These are phyloP conservation scores for Rachicladosporium sp. DNA, from an alignment of 2,329 filamentous ascomycete species.

Conservation along the genomic window DNA sequence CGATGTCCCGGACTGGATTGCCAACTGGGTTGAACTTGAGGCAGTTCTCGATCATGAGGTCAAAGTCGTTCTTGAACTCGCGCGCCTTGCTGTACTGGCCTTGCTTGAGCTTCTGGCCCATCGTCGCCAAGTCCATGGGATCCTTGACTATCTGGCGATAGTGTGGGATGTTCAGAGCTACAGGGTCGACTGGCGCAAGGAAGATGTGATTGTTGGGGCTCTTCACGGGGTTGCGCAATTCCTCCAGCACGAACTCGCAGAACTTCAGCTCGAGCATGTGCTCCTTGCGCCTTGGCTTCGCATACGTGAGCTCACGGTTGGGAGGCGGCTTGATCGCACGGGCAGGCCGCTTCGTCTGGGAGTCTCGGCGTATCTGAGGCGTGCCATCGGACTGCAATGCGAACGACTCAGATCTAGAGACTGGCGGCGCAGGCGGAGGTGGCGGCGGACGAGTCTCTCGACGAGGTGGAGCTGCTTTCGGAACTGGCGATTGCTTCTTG, in stretches of 20 bases:
- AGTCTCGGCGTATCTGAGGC: constrained; percentile 76
- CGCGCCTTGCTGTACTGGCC: constrained; percentile 72
- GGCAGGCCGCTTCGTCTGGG: constrained; percentile 74
- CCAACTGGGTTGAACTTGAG: constrained; percentile 78
- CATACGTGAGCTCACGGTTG: constrained; percentile 81
- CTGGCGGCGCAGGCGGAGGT: constrained; percentile 12
- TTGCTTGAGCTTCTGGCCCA: constrained; percentile 60
- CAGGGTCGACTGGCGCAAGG: constrained; percentile 75
- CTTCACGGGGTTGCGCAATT: constrained; percentile 66
- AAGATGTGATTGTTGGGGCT: constrained; percentile 59
- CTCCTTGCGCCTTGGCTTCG: constrained; percentile 83
- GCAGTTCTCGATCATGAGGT: constrained; percentile 78
- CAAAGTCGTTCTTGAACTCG: constrained; percentile 75
- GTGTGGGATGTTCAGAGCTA: constrained; percentile 82
- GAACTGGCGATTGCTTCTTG: constrained; percentile 20
- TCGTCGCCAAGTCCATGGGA: constrained; percentile 88
- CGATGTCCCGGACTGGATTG: constrained; percentile 61
- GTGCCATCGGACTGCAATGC: constrained; percentile 66
- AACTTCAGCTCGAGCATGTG: constrained; percentile 81
- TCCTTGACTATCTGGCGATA: constrained; percentile 93
- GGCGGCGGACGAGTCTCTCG: constrained; percentile 28
- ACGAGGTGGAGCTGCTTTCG: constrained; percentile 14
- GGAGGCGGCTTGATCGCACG: constrained; percentile 87
- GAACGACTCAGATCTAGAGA: constrained; percentile 47
- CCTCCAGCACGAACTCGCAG: constrained; percentile 67